A percentile compares a stretch with the other conserved stretches of the same genome.
Evolutionary conservation across 345 rosid genomes (phyloP).

Genomic region (Rhodomyrtus tomentosa): DNA sequence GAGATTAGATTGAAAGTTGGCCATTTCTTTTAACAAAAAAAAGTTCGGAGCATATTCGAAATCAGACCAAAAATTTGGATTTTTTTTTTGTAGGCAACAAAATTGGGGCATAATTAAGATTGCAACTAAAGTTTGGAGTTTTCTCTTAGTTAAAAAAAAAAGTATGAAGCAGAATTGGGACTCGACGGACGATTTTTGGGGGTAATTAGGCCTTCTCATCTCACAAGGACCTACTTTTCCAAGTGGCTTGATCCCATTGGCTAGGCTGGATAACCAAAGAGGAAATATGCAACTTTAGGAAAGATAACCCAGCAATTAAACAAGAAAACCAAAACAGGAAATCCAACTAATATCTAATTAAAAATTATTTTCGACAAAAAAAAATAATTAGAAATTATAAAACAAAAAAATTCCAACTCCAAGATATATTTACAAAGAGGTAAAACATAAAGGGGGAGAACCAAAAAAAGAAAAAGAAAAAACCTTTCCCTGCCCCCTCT

Average conservation of each 20-base stretch:
- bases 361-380: background rate
- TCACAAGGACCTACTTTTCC: background rate
- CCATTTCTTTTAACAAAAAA: background rate
- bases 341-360: background rate
- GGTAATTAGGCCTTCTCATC: background rate
- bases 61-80: background rate
- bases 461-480: background rate
- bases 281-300: background rate
- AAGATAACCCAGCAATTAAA: background rate
- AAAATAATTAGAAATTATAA: background rate
- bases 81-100: background rate
- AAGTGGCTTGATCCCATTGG: background rate
- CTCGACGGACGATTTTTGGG: no score
- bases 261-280: background rate
- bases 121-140: background rate
- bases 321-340: background rate
- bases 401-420: background rate
- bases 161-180: no score
- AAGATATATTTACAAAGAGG: background rate
- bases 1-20: background rate
- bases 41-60: background rate
- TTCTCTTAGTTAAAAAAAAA: no score
- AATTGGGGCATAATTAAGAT: background rate
- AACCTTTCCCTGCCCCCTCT: background rate
- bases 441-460: background rate